These are phyloP conservation scores for Coemansia sp. DNA, from an alignment of 192 early-diverging fungal species.

Conservation along the genomic window DNA sequence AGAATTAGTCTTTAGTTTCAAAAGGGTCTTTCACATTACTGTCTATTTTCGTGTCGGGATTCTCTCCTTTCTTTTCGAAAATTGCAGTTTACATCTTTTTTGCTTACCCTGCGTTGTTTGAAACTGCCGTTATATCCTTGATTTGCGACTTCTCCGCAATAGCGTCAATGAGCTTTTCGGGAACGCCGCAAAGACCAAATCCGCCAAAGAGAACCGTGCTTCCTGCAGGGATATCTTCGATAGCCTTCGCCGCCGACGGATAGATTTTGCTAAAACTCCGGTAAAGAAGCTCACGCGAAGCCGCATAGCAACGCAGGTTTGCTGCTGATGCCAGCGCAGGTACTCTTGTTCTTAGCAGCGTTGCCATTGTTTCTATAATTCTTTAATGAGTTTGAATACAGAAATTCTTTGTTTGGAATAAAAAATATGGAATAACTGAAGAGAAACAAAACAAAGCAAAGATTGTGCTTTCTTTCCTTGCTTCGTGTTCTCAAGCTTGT, in stretches of 20 bases:
- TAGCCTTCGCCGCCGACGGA: conserved; percentile 61
- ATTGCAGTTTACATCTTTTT: not conserved
- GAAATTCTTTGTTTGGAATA: not conserved
- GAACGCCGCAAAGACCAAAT: conserved; percentile 76
- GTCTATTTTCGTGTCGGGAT: not conserved
- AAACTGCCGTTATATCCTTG: conserved; percentile 56
- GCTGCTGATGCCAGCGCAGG: not conserved
- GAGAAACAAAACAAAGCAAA: not conserved
- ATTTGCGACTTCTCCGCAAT: conserved; percentile 22
- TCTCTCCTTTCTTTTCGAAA: too few relatives aligned
- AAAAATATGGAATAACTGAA: not conserved
- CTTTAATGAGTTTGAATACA: not conserved
- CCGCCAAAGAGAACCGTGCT: conserved; percentile 72
- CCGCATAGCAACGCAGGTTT: not conserved
- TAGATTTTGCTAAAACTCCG: conserved; percentile 58
- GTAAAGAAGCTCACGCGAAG: not conserved
- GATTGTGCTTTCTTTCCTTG: too few relatives aligned
- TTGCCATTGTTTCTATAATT: conserved; percentile 58
- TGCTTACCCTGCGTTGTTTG: conserved; percentile 56
- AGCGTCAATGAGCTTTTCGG: conserved; percentile 65
- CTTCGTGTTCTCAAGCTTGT: not conserved
- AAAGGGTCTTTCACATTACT: not conserved
- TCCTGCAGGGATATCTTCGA: conserved; percentile 60
- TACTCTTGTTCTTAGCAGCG: not conserved
- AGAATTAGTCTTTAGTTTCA: not conserved